Evolutionary conservation across 106 monocot species (phyloP), one percentile per base, ranked within the genome.

Genomic region (Iris macrosiphon): DNA sequence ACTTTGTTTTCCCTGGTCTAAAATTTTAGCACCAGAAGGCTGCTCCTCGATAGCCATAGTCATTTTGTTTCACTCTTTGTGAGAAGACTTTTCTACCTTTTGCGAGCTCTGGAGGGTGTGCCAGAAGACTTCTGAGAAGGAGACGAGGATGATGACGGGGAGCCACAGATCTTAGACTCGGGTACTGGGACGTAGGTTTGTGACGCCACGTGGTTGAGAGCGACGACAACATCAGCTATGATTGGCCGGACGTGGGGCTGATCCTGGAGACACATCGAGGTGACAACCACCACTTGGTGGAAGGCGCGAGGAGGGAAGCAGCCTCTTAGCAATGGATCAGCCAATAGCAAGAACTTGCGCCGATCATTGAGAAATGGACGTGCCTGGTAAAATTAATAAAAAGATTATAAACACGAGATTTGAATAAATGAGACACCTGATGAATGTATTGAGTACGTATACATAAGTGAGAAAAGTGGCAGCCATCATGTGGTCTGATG

Each of bases 201-300:
- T 35, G 80, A 56, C n/a, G 76, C 84, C 11, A 89, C 64, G 56
- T 89, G 77, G 8, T 80, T 68, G 14, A 84, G 63, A 1, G 84
- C 83, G 29, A 54, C 34, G 7, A 73, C 80, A 6, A 84, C 75
- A 21, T 84, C 79, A 1, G 39, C 58, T 34, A 77, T 80, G 37
- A 65, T 44, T 32, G 84, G 89, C 4, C 84, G 79, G 31, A 74
- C 27, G 19, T 77, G 57, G 3, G 89, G 73, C 26, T 80, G 65
- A n/a, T 89, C 84, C 6, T 75, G 73, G 13, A 89, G 80, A 57
- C 89, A 89, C 65, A 80, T 65, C 2, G 84, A 77, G 44, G 74
- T 74, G 28, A 89, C 42, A 5, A 68, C 71, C 11, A 47, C 71
- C 15, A 89, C 27, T 52, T 89, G 89, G 63, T 77, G 68, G 38